These are phyloP conservation scores for Trifolium pratense DNA, from an alignment of 306 rosid species.

Conservation along the genomic window DNA sequence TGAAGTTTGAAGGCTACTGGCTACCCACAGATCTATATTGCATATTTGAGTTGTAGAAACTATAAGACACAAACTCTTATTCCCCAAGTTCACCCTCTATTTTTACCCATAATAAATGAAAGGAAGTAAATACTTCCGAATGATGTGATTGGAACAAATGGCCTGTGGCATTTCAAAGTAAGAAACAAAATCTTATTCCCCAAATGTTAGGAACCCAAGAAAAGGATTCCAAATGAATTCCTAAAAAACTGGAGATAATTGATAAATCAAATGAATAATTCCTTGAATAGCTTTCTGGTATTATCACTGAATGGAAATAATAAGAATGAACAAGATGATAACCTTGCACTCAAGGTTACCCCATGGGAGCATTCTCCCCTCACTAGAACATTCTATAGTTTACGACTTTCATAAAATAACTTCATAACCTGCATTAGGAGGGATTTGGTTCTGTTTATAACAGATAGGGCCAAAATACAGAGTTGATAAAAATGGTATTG, in stretches of 20 bases:
- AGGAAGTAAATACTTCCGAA: background rate
- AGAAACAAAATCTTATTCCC: background rate
- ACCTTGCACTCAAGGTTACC: background rate
- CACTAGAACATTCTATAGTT: background rate
- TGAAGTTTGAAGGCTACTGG: constrained; percentile 1
- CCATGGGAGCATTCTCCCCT: background rate
- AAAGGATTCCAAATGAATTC: background rate
- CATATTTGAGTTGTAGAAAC: constrained; percentile 18
- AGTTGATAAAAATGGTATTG: no score
- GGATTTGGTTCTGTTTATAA: background rate
- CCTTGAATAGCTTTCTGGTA: background rate
- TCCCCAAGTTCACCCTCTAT: background rate
- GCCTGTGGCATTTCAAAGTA: background rate
- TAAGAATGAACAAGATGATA: background rate
- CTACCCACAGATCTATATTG: constrained; percentile 12
- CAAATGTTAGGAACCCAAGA: background rate
- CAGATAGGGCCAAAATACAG: background rate
- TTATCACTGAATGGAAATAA: background rate
- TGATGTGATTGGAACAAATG: constrained; percentile 3
- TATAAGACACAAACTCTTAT: background rate
- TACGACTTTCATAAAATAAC: background rate
- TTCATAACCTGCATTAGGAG: background rate
- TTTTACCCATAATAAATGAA: constrained; percentile 16
- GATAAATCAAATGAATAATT: background rate
- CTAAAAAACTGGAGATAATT: background rate